A percentile compares a stretch with the other conserved stretches of the same genome.
Conservation (phyloP, 208 protist genomes). For the Trypanosoma caninum region DNA sequence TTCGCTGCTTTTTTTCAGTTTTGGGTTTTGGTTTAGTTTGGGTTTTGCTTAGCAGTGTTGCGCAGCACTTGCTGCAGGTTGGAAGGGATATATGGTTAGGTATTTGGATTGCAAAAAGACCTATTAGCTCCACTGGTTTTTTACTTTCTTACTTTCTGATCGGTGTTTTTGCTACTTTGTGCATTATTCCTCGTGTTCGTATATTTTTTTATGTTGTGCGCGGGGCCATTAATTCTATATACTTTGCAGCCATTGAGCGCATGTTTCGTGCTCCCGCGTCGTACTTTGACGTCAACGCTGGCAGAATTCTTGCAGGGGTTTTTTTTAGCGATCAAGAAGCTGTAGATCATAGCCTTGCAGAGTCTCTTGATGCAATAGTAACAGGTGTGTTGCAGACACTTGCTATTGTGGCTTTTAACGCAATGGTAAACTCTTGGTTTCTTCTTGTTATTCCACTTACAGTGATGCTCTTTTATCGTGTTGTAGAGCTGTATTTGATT, state of each 20-base stretch:
- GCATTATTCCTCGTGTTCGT: constrained; percentile 52
- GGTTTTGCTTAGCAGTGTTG: constrained; percentile 38
- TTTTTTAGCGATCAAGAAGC: constrained; percentile 71
- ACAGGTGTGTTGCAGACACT: constrained; percentile 38
- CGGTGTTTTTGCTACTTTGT: constrained; percentile 38
- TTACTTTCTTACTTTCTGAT: constrained; percentile 43
- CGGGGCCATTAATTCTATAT: constrained; percentile 48
- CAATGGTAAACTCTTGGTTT: constrained; percentile 52
- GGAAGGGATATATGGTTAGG: constrained; percentile 77
- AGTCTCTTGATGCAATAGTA: constrained; percentile 39
- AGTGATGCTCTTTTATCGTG: constrained; percentile 36
- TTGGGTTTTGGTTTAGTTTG: constrained; percentile 48
- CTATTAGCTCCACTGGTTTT: background rate
- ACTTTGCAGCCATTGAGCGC: constrained; percentile 46
- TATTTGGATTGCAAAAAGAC: constrained; percentile 42
- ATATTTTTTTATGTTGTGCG: constrained; percentile 60
- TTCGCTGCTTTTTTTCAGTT: constrained; percentile 35
- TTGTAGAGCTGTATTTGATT: constrained; percentile 45
- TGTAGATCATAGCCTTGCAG: constrained; percentile 46
- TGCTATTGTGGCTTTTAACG: constrained; percentile 42
- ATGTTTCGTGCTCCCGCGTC: constrained; percentile 70
- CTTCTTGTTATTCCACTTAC: constrained; percentile 50
- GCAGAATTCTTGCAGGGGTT: constrained; percentile 47
- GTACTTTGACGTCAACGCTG: constrained; percentile 68
- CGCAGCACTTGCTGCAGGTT: constrained; percentile 49